Evolutionary conservation across 305 asterid species (phyloP).

Genomic region (Rubia balearica): DNA sequence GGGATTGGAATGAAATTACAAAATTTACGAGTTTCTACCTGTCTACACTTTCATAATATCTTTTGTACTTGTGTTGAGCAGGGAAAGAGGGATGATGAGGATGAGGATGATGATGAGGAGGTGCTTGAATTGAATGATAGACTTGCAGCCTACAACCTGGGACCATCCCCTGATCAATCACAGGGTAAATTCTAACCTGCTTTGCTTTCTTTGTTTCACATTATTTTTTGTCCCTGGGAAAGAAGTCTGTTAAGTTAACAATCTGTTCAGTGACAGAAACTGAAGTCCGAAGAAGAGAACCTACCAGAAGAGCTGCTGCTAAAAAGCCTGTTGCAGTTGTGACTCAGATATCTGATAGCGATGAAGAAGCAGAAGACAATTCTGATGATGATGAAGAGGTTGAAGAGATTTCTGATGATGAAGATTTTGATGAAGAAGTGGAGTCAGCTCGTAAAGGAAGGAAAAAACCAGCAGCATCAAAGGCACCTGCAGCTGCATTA

Average conservation of each 20-base stretch:
- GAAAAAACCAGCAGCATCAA: constrained; percentile 36
- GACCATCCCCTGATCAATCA: constrained; percentile 69
- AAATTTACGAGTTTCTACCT: background rate
- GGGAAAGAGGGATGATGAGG: constrained; percentile 43
- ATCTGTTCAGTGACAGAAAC: constrained; percentile 40
- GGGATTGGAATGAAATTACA: constrained; percentile 1
- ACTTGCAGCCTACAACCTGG: constrained; percentile 75
- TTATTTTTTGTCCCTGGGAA: background rate
- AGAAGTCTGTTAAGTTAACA: background rate
- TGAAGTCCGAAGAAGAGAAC: constrained; percentile 41
- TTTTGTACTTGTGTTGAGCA: constrained; percentile 20
- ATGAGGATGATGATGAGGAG: constrained; percentile 37
- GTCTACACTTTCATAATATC: background rate
- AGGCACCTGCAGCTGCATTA: constrained; percentile 42
- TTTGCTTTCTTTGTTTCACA: background rate
- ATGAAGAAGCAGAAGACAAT: constrained; percentile 34
- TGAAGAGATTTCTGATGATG: constrained; percentile 36
- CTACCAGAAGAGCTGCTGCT: constrained; percentile 49
- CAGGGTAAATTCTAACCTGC: constrained; percentile 38
- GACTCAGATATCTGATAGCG: constrained; percentile 40
- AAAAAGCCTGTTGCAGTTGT: constrained; percentile 38
- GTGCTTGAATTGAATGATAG: constrained; percentile 60
- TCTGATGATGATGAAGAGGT: constrained; percentile 38
- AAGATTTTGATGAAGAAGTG: constrained; percentile 34
- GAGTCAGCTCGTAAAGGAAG: constrained; percentile 30